Conservation (phyloP, 768 basidiomycete genomes). For the Dacryopinax primogenitus region DNA sequence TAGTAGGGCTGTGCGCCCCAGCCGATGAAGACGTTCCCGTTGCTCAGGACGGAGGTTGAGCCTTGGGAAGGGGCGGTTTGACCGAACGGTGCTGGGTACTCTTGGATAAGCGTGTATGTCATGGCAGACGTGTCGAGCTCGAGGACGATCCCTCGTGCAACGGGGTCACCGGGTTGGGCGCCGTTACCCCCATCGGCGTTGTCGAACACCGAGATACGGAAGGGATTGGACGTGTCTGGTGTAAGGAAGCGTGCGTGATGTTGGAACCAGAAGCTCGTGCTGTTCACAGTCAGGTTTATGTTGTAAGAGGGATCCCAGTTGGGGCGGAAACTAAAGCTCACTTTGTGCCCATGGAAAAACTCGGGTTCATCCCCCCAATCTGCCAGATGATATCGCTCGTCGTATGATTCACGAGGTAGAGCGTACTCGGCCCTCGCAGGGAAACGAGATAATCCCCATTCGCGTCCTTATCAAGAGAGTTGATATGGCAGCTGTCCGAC, state of each 20-base stretch:
- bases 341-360: conserved; percentile 19
- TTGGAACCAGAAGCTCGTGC: conserved; percentile 14
- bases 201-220: conserved; percentile 21
- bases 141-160: conserved; percentile 20
- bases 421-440: conserved; percentile 20
- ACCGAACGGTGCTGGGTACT: conserved; percentile 8
- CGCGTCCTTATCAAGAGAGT: conserved; percentile 21
- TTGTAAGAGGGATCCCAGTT: not conserved
- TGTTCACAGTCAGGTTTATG: conserved; percentile 7
- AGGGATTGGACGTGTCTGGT: conserved; percentile 6
- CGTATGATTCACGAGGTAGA: conserved; percentile 19
- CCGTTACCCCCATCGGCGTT: conserved; percentile 21
- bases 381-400: conserved; percentile 20
- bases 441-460: conserved; percentile 22
- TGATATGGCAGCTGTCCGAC: conserved; percentile 22
- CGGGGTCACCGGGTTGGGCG: conserved; percentile 11
- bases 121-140: conserved; percentile 18
- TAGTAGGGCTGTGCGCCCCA: conserved; percentile 21
- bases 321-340: not conserved
- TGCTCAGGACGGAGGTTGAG: conserved; percentile 12
- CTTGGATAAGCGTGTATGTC: conserved; percentile 16
- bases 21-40: conserved; percentile 18
- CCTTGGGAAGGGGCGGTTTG: conserved; percentile 18
- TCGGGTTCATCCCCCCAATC: conserved; percentile 18
- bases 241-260: conserved; percentile 16